Percentiles rank a stretch among this genome's conserved stretches.
phyloP scores from a whole-genome alignment of 2,329 filamentous ascomycete species.

The Phoma sp. region DNA sequence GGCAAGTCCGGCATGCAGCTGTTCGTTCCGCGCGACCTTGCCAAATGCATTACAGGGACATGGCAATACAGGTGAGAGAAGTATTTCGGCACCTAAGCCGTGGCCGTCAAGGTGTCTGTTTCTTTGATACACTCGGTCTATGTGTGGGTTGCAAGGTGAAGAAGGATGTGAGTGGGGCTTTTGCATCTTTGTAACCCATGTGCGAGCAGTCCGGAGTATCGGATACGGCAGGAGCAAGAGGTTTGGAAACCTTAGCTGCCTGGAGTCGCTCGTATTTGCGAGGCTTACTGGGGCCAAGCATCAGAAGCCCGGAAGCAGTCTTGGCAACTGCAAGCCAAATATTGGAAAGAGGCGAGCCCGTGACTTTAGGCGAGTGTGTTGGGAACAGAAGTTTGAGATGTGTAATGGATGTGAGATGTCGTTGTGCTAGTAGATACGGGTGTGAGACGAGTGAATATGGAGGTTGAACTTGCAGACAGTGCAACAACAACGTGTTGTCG shows the following conservation, averaged over 20 bases:
- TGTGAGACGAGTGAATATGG: not conserved
- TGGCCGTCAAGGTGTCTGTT: not conserved
- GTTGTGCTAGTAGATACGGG: not conserved
- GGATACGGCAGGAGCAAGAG: not conserved
- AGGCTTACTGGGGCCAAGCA: slow-evolving; percentile 14
- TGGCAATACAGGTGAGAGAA: not conserved
- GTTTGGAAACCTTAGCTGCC: not conserved
- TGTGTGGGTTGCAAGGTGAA: not conserved
- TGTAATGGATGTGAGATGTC: not conserved
- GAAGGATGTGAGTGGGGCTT: not conserved
- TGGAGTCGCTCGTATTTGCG: slow-evolving; percentile 1
- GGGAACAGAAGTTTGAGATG: not conserved
- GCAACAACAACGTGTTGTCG: not conserved
- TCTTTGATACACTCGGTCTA: not conserved
- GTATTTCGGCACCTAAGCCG: not conserved
- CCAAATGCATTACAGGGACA: not conserved
- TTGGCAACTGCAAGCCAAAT: slow-evolving; percentile 17
- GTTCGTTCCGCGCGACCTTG: not conserved
- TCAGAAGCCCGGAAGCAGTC: slow-evolving; percentile 1
- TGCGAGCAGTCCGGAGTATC: not conserved
- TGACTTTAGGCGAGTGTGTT: not conserved
- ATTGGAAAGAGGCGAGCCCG: slow-evolving; percentile 11
- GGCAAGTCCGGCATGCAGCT: not conserved
- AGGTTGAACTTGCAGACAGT: not conserved
- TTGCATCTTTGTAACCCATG: not conserved